These are phyloP conservation scores for Scenedesmus sp. DNA, from an alignment of 163 green algal genomes.

Conservation along the genomic window DNA sequence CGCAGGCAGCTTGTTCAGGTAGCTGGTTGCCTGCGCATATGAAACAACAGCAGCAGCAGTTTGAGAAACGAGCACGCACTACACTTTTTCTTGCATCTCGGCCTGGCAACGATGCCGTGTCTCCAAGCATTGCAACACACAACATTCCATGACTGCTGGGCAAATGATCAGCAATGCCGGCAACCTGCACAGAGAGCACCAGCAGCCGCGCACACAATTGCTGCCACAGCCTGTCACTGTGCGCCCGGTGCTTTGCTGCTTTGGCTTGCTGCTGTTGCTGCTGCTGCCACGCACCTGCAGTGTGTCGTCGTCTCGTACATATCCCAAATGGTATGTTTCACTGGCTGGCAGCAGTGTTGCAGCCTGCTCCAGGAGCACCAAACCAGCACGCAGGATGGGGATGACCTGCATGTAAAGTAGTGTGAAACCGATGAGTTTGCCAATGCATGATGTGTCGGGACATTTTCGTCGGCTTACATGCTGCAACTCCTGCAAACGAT, in stretches of 20 bases:
- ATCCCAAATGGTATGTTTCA: slow-evolving; percentile 94
- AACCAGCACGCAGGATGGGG: slow-evolving; percentile 91
- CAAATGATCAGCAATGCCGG: background rate
- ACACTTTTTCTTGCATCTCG: background rate
- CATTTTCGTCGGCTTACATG: too few species aligned
- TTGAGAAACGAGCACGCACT: background rate
- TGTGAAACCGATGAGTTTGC: too few species aligned
- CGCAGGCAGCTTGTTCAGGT: slow-evolving; percentile 95
- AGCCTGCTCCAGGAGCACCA: slow-evolving; percentile 92
- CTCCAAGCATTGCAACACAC: too few species aligned
- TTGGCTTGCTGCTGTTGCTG: slow-evolving; percentile 7
- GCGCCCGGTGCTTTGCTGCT: slow-evolving; percentile 3
- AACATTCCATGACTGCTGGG: background rate
- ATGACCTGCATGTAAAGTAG: slow-evolving; percentile 78
- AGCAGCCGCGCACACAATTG: background rate
- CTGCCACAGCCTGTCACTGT: background rate
- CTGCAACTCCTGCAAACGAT: background rate
- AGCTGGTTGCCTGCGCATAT: slow-evolving; percentile 84
- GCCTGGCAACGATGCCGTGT: too few species aligned
- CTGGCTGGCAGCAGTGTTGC: slow-evolving; percentile 80
- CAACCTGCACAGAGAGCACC: too few species aligned
- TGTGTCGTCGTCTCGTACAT: slow-evolving; percentile 90
- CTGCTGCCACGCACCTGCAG: slow-evolving; percentile 74
- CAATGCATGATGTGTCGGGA: too few species aligned
- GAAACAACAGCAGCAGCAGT: background rate